Conservation (phyloP, 2,329 filamentous ascomycete species). For the Amphichorda felina region DNA sequence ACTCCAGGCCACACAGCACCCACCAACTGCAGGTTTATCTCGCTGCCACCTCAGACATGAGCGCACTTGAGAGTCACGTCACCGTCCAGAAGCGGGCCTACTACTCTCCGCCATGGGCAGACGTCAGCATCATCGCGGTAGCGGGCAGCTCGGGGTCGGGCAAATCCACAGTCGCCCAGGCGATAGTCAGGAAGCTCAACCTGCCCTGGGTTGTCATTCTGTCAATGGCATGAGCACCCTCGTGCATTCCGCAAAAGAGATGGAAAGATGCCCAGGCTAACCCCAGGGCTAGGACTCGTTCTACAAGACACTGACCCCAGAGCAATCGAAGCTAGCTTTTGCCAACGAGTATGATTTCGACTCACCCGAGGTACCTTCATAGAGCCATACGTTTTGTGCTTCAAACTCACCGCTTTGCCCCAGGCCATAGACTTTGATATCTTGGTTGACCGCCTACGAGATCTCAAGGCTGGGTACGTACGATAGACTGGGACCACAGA, state of each 20-base stretch:
- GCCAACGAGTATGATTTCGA: slow-evolving; percentile 94
- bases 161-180: slow-evolving; percentile 87
- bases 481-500: no score
- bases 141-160: slow-evolving; percentile 89
- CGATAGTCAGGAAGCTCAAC: slow-evolving; percentile 81
- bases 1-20: no score
- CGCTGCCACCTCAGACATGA: no score
- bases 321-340: slow-evolving; percentile 72
- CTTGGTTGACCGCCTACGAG: slow-evolving; percentile 64
- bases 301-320: slow-evolving; percentile 78
- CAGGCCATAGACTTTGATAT: slow-evolving; percentile 87
- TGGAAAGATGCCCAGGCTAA: background rate
- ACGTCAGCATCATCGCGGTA: slow-evolving; percentile 92
- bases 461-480: slow-evolving; percentile 84
- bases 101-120: slow-evolving; percentile 91
- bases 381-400: background rate
- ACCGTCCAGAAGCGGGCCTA: slow-evolving; percentile 50
- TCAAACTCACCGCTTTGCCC: background rate
- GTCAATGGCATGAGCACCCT: slow-evolving; percentile 60
- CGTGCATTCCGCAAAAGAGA: no score
- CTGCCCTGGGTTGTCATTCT: slow-evolving; percentile 97
- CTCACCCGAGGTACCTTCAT: slow-evolving; percentile 52
- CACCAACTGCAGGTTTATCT: no score
- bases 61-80: slow-evolving; percentile 25
- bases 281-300: slow-evolving; percentile 65